Base-by-base conservation (phyloP, 495 filamentous ascomycete genomes). In the Chaetomium cochliodes region DNA sequence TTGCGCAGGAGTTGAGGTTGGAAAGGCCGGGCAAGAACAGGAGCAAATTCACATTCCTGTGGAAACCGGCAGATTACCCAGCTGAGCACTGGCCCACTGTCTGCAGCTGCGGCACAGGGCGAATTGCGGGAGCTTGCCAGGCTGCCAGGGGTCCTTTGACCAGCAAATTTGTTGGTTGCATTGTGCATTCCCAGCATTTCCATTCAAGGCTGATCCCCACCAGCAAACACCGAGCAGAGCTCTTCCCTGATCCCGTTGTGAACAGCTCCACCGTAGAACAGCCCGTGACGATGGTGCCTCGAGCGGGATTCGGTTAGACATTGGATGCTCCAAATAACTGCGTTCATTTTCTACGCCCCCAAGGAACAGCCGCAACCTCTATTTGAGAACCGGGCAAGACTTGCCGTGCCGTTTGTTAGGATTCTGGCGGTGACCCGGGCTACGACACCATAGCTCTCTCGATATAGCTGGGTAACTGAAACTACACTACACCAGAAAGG, bases 1-100 rank as follows among this genome's bases (percentile, higher is more conserved):
- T 47, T 49, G 49, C 28, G 44, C 33, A 44, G 65, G 54, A 55
- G 58, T 64, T 60, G 30, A 56, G 42, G 49, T 65, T 23, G 25
- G 60, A 58, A 8, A 41, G 52, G 33, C 51, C 53, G 59, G 64
- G 44, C 46, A 26, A 30, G 58, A 60, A 37, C 37, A 62, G 65
- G 65, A 67, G 64, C 66, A 70, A 70, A 70, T 70, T 69, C 69
- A 73, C 69, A 76, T 76, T 73, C 74, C 74, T 73, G 66, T 73
- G 74, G 72, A 74, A 74, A 76, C 71, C 64, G 71, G 71, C 65
- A 76, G 74, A 74, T 74, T 72, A 60, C 46, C 18, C 20, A 68
- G 70, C 64, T 70, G 70, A 72, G 72, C 70, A 74, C 73, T 70
- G 70, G 69, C 69, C 72, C 58, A 61, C 59, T 53, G 51, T 41